These are phyloP conservation scores for Pelargonium australe DNA, from an alignment of 441 rosid species.

Conservation along the genomic window DNA sequence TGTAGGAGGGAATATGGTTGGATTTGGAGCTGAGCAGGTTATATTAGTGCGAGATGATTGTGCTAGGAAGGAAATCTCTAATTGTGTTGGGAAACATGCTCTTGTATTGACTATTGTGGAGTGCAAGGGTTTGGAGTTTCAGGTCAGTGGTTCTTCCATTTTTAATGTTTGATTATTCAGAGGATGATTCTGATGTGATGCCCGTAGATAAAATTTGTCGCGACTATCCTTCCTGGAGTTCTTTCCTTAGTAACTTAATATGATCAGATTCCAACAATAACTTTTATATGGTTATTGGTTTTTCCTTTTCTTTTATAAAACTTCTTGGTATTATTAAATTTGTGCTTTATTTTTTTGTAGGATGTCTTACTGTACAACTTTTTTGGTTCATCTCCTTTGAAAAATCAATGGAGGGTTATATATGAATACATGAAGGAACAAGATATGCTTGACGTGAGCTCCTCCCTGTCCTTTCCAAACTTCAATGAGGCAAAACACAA, in stretches of 20 bases:
- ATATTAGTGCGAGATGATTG: constrained; percentile 43
- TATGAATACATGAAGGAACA: constrained; percentile 42
- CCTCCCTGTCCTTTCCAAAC: constrained; percentile 23
- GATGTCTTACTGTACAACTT: constrained; percentile 47
- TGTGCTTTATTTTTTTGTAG: constrained; percentile 19
- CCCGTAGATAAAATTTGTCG: neutral
- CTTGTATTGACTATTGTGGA: constrained; percentile 48
- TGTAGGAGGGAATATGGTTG: constrained; percentile 25
- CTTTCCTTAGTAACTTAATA: neutral
- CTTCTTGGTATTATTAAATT: too few species aligned
- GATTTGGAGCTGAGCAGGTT: constrained; percentile 52
- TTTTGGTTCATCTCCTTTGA: constrained; percentile 44
- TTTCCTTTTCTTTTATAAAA: neutral
- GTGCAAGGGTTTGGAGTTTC: constrained; percentile 58
- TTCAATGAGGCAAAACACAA: constrained; percentile 34
- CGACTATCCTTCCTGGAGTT: neutral
- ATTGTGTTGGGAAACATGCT: constrained; percentile 42
- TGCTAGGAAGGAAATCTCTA: constrained; percentile 32
- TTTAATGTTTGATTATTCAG: neutral
- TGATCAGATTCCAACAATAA: neutral
- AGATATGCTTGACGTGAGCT: constrained; percentile 26
- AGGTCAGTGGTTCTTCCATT: constrained; percentile 27
- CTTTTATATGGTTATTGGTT: neutral
- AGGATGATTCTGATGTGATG: neutral
- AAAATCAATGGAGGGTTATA: constrained; percentile 43